These are phyloP conservation scores for Mycena amicta DNA, from an alignment of 768 basidiomycete genomes.

Conservation along the genomic window DNA sequence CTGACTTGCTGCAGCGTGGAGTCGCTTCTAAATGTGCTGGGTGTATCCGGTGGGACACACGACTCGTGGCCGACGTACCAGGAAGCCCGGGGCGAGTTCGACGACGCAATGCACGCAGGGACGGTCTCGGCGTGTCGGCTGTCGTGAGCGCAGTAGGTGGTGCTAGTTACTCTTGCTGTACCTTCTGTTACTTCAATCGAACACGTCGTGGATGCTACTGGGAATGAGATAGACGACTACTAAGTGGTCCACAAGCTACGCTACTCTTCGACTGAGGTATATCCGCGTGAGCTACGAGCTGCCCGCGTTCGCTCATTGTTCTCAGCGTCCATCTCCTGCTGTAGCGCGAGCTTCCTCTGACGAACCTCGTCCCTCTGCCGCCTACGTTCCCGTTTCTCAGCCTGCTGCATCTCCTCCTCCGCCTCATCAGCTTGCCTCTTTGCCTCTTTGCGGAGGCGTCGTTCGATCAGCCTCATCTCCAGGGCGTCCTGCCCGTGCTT, in stretches of 20 bases:
- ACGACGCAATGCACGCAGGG: neutral
- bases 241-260: no score
- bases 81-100: neutral
- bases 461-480: neutral
- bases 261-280: no score
- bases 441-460: neutral
- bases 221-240: no score
- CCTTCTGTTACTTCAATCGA: no score
- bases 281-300: no score
- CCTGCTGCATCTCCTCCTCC: neutral
- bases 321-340: neutral
- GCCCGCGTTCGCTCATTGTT: neutral
- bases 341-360: neutral
- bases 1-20: neutral
- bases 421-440: neutral
- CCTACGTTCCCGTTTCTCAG: neutral
- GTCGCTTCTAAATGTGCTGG: neutral
- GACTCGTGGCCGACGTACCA: neutral
- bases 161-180: no score
- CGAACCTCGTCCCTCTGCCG: neutral
- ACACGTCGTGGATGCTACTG: neutral
- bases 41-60: neutral
- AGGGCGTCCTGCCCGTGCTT: neutral
- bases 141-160: no score
- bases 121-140: no score